Evolutionary conservation across 768 basidiomycete genomes (phyloP).

Genomic region (Rhodotorula taiwanensis): DNA sequence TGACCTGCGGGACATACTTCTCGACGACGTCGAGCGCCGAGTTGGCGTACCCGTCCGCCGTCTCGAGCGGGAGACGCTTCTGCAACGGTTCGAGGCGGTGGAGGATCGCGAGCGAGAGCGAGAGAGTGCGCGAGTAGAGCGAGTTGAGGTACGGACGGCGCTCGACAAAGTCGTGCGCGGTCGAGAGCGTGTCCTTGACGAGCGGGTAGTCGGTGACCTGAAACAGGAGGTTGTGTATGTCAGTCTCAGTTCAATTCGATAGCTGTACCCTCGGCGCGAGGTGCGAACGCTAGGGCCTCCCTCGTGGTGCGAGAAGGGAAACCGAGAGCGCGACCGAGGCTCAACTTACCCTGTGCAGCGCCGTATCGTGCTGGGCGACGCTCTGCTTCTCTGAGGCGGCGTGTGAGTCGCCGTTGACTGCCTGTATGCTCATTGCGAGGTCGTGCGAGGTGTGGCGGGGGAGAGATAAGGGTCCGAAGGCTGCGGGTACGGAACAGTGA

Average conservation of each 20-base stretch:
- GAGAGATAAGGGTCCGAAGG: too few species aligned
- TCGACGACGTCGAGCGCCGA: constrained; percentile 26
- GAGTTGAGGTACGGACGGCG: constrained; percentile 12
- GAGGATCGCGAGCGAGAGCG: constrained; percentile 19
- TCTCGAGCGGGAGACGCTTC: constrained; percentile 29
- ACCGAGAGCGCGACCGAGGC: too few species aligned
- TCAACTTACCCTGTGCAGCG: neutral
- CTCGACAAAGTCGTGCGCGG: constrained; percentile 12
- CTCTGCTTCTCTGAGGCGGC: too few species aligned
- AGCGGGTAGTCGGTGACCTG: constrained; percentile 32
- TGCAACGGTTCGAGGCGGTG: constrained; percentile 20
- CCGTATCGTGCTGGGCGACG: neutral
- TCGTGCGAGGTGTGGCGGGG: too few species aligned
- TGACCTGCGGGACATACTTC: constrained; percentile 32
- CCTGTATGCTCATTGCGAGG: too few species aligned
- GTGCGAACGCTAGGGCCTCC: too few species aligned
- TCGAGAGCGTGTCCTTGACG: constrained; percentile 28
- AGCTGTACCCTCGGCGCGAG: too few species aligned
- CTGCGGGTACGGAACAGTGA: too few species aligned
- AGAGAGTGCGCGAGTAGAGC: constrained; percentile 13
- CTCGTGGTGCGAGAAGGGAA: too few species aligned
- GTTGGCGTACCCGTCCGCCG: constrained; percentile 32
- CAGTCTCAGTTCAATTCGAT: too few species aligned
- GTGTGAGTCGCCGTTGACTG: too few species aligned
- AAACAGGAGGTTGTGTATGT: neutral